Conservation (phyloP, 1,139 yeast genomes). For the Pichia sp. region DNA sequence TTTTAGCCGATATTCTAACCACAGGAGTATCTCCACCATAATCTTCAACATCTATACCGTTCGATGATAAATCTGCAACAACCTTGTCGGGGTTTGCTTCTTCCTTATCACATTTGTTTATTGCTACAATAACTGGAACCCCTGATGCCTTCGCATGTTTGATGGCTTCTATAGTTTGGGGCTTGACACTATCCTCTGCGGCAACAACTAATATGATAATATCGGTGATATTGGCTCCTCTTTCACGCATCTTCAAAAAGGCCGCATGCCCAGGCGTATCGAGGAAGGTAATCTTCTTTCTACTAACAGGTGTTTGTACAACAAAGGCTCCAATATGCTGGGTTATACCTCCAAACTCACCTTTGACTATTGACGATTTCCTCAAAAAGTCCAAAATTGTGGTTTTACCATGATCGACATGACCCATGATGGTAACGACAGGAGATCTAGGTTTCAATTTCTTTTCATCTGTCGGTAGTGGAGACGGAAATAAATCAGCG, state of each 20-base stretch:
- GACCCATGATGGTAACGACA: constrained; percentile 97
- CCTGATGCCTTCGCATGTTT: constrained; percentile 84
- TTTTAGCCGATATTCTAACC: constrained; percentile 80
- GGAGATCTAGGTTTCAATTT: constrained; percentile 73
- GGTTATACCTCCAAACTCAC: constrained; percentile 95
- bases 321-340: constrained; percentile 98
- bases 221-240: constrained; percentile 95
- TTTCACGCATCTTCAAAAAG: constrained; percentile 88
- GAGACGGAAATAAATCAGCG: constrained; percentile 57
- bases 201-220: constrained; percentile 93
- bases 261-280: constrained; percentile 99
- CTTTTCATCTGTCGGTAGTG: constrained; percentile 32
- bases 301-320: constrained; percentile 68
- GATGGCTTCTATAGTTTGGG: constrained; percentile 94
- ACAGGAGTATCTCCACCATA: constrained; percentile 96
- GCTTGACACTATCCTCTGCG: constrained; percentile 97
- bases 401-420: constrained; percentile 97
- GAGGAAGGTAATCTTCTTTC: constrained; percentile 75
- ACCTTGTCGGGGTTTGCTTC: constrained; percentile 71
- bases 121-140: constrained; percentile 84
- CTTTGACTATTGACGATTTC: constrained; percentile 74
- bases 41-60: constrained; percentile 83
- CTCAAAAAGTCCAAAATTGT: constrained; percentile 84
- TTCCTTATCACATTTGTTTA: constrained; percentile 86
- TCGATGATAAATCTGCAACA: constrained; percentile 65